These are phyloP conservation scores for Puya raimondii DNA, from an alignment of 176 grass and related monocot genomes.

Conservation along the genomic window DNA sequence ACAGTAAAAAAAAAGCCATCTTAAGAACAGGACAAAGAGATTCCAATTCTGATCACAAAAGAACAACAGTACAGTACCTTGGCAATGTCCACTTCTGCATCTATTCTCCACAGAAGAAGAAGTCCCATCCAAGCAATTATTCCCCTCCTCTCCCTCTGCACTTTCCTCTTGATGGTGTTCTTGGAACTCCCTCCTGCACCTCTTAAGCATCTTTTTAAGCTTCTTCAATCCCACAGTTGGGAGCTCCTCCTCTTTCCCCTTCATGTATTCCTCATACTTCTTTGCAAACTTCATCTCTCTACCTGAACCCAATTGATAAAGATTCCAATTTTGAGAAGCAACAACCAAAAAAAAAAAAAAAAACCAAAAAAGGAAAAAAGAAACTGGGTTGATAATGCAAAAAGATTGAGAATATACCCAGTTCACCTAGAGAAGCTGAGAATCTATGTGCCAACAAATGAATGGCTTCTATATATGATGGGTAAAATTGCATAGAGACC, in stretches of 20 bases:
- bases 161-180: neutral
- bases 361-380: neutral
- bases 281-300: slow-evolving; percentile 75
- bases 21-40: neutral
- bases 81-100: slow-evolving; percentile 28
- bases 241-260: slow-evolving; percentile 48
- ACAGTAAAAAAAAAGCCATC: neutral
- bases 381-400: neutral
- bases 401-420: neutral
- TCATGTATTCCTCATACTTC: slow-evolving; percentile 80
- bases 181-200: slow-evolving; percentile 34
- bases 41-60: neutral
- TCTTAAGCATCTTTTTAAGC: slow-evolving; percentile 79
- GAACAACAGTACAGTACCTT: slow-evolving; percentile 26
- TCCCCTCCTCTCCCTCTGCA: neutral
- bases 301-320: neutral
- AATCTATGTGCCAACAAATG: neutral
- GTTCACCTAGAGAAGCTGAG: neutral
- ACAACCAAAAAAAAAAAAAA: neutral
- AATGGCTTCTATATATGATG: neutral
- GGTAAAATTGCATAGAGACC: neutral
- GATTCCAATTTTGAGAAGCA: neutral
- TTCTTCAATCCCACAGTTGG: slow-evolving; percentile 68
- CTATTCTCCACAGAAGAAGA: slow-evolving; percentile 17
- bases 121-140: neutral